Percentiles rank a stretch among this genome's conserved stretches.
These are phyloP conservation scores for Graphilbum ipis-grandicollis DNA, from an alignment of 2,329 filamentous ascomycete genomes.

Conservation along the genomic window DNA sequence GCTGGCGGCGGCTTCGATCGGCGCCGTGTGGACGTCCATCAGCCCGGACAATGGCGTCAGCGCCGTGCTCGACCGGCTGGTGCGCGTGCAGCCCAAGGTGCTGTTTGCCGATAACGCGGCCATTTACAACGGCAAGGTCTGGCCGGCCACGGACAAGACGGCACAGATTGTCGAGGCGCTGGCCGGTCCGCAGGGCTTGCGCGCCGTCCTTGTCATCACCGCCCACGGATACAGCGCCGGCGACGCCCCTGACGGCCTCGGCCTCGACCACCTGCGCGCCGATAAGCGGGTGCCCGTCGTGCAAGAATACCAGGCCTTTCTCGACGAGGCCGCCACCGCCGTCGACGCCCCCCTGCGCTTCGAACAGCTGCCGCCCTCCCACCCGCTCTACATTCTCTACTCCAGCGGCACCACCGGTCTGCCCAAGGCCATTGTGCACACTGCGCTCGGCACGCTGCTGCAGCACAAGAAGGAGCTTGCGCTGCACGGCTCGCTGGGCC, in stretches of 20 bases:
- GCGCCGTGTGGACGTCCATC: constrained; percentile 84
- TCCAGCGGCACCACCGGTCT: constrained; percentile 75
- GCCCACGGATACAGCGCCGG: constrained; percentile 18
- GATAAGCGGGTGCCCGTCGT: constrained; percentile 23
- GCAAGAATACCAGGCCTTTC: constrained; percentile 26
- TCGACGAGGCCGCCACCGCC: constrained; percentile 26
- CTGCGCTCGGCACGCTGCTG: constrained; percentile 71
- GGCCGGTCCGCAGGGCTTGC: constrained; percentile 38
- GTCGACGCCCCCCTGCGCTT: constrained; percentile 38
- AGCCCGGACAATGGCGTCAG: constrained; percentile 85
- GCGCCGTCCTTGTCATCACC: constrained; percentile 59
- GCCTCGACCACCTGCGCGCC: constrained; percentile 21
- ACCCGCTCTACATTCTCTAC: constrained; percentile 88
- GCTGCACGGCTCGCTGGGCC: constrained; percentile 65
- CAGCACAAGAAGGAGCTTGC: constrained; percentile 96
- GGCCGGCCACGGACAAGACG: constrained; percentile 65
- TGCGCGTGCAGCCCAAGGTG: constrained; percentile 67
- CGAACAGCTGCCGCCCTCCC: constrained; percentile 62
- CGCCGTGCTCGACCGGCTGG: constrained; percentile 72
- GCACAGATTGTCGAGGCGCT: constrained; percentile 56
- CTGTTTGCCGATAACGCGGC: constrained; percentile 79
- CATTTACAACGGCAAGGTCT: constrained; percentile 80
- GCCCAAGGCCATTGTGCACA: constrained; percentile 91
- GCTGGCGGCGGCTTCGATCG: constrained; percentile 65
- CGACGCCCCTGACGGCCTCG: constrained; percentile 18